Conservation (phyloP, 106 monocot species). For the Allium cepa region DNA sequence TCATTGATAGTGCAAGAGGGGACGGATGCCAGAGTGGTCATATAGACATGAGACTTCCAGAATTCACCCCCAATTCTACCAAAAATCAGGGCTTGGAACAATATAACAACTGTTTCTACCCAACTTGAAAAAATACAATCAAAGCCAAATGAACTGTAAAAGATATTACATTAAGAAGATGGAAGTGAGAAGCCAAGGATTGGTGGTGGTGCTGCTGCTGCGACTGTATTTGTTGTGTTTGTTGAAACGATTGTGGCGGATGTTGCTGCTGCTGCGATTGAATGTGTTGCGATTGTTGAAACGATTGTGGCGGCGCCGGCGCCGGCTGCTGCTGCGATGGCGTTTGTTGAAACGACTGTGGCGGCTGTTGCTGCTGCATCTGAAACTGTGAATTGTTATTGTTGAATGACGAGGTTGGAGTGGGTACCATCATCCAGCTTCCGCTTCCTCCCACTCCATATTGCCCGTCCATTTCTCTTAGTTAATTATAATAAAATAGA, state of each 20-base stretch:
- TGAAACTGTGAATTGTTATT: conserved; percentile 11
- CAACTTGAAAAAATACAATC: too few relatives aligned
- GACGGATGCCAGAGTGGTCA: too few relatives aligned
- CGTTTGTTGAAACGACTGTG: too few relatives aligned
- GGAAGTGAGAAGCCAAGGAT: conserved; percentile 44
- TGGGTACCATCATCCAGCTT: conserved; percentile 57
- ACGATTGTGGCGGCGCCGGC: background rate
- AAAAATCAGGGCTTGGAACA: too few relatives aligned
- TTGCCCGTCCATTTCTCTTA: conserved; percentile 28
- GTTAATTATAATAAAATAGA: too few relatives aligned
- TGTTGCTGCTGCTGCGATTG: conserved; percentile 24
- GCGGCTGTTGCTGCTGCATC: conserved; percentile 19
- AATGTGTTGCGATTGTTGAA: conserved; percentile 3
- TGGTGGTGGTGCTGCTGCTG: conserved; percentile 42
- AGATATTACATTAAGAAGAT: conserved; percentile 31
- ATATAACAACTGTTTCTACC: too few relatives aligned
- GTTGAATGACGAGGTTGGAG: conserved; percentile 5
- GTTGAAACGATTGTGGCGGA: conserved; percentile 20
- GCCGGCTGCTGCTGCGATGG: too few relatives aligned
- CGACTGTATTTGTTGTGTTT: conserved; percentile 2
- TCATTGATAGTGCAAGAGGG: too few relatives aligned
- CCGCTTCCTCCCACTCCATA: conserved; percentile 28
- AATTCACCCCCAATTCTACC: too few relatives aligned
- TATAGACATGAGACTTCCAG: too few relatives aligned
- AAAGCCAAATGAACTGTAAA: too few relatives aligned